Conservation (phyloP, 441 rosid genomes). For the Dalechampia spathulata region DNA sequence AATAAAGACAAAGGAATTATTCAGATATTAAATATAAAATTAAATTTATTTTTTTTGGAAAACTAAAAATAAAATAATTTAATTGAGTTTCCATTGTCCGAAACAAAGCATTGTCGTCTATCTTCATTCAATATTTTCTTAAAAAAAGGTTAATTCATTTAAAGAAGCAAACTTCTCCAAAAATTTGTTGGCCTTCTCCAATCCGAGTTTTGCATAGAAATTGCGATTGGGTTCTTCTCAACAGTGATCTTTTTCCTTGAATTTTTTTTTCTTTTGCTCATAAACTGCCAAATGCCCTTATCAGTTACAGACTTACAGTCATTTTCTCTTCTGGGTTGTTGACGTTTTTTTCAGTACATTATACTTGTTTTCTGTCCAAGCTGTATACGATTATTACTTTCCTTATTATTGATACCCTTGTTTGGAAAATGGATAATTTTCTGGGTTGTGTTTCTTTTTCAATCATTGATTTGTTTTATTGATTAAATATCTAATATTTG, state of each 20-base stretch:
- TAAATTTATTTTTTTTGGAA: no score
- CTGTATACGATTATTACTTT: conserved; percentile 26
- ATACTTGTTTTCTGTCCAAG: conserved; percentile 17
- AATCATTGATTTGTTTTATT: conserved; percentile 9
- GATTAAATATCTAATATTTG: conserved; percentile 16
- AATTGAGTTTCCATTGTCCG: no score
- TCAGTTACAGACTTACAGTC: conserved; percentile 13
- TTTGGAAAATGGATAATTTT: conserved; percentile 3
- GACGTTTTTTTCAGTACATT: conserved; percentile 12
- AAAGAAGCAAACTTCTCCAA: no score
- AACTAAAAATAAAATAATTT: no score
- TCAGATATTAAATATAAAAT: no score
- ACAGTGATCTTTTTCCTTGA: conserved; percentile 6
- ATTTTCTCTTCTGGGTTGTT: conserved; percentile 21
- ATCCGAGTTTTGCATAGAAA: no score
- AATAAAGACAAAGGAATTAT: no score
- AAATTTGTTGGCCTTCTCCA: no score
- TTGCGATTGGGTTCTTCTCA: no score
- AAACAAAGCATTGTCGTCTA: no score
- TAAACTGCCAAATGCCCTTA: conserved; percentile 15
- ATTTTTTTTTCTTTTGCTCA: conserved; percentile 5
- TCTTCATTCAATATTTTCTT: no score
- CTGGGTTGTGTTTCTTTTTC: conserved; percentile 11
- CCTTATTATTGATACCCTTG: conserved; percentile 1
- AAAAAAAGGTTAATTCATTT: no score